phyloP scores from a whole-genome alignment of 225 moss, liverwort and hornwort genomes.

The Rhytidiadelphus loreus region DNA sequence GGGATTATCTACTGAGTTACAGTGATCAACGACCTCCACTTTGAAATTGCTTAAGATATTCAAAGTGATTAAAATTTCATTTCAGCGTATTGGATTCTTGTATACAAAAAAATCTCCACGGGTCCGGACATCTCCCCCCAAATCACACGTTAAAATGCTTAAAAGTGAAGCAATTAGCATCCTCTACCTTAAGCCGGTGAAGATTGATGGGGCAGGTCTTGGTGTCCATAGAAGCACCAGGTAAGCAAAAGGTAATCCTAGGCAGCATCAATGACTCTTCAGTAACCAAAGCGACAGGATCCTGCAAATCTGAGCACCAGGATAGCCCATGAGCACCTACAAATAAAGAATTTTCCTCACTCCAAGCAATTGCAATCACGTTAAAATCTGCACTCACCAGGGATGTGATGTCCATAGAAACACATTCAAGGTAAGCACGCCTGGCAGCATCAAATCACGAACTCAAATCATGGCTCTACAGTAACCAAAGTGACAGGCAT shows the following conservation, averaged over 20 bases:
- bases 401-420: not conserved
- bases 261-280: not conserved
- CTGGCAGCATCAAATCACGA: not conserved
- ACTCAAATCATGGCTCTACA: not conserved
- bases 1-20: too few species aligned
- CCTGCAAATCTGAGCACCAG: not conserved
- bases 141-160: not conserved
- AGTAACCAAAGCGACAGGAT: not conserved
- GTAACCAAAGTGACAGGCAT: not conserved
- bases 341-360: not conserved
- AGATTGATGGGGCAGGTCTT: not conserved
- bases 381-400: not conserved
- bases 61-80: too few species aligned
- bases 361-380: not conserved
- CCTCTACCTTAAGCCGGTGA: not conserved
- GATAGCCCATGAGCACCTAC: not conserved
- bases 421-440: not conserved
- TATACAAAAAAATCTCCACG: not conserved
- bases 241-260: not conserved
- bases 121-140: too few species aligned
- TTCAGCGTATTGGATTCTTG: too few species aligned
- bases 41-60: too few species aligned
- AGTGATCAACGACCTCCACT: too few species aligned
- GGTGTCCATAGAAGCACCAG: not conserved
- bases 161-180: not conserved